These are phyloP conservation scores for Viridothelium virens DNA, from an alignment of 495 filamentous ascomycete species.

Conservation along the genomic window DNA sequence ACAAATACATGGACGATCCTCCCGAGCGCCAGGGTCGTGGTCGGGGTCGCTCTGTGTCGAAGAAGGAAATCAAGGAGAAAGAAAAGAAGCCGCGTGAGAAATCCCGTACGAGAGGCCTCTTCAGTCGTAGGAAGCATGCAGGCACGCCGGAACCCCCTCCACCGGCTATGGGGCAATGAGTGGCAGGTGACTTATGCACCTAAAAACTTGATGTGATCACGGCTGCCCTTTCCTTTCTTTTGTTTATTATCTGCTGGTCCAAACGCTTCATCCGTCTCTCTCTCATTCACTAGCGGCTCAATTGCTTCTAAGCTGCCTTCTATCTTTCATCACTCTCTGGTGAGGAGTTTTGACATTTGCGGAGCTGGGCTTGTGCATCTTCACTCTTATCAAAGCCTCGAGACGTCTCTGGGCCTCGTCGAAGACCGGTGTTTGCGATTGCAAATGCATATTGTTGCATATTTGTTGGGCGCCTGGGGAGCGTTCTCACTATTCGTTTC, in stretches of 20 bases:
- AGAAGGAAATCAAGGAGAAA: conserved; percentile 27
- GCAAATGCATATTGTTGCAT: neutral
- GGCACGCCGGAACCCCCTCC: neutral
- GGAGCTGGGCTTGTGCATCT: conserved; percentile 1
- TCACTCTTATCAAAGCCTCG: neutral
- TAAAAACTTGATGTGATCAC: neutral
- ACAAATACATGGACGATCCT: conserved; percentile 71
- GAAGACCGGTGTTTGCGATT: neutral
- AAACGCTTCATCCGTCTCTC: too few species aligned
- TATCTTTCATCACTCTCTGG: neutral
- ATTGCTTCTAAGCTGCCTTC: neutral
- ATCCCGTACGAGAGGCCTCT: conserved; percentile 58
- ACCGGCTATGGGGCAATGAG: neutral
- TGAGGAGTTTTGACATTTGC: neutral
- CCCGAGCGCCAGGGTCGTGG: conserved; percentile 34
- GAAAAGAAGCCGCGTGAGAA: conserved; percentile 58
- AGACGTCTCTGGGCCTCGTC: neutral
- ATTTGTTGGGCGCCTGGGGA: neutral
- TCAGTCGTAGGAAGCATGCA: conserved; percentile 49
- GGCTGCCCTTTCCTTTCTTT: neutral
- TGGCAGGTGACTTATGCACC: neutral
- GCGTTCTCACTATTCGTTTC: neutral
- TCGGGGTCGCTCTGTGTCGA: conserved; percentile 15
- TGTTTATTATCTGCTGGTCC: neutral
- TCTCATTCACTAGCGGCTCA: neutral